These are phyloP conservation scores for Berberis thunbergii DNA, from an alignment of 164 flowering plant species.

Conservation along the genomic window DNA sequence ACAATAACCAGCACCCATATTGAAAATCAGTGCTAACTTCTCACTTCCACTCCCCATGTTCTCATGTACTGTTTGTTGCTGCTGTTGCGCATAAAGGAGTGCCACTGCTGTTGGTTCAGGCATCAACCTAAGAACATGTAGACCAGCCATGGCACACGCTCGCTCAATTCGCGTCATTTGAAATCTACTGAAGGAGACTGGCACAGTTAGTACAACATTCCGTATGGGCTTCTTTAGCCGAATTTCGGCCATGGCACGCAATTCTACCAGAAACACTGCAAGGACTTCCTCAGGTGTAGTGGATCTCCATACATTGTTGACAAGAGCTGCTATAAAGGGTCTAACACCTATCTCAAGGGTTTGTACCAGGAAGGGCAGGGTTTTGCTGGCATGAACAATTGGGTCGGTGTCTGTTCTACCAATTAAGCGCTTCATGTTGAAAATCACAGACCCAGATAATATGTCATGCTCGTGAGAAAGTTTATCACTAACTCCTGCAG, in stretches of 20 bases:
- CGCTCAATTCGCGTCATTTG: constrained; percentile 76
- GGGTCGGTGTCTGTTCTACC: constrained; percentile 90
- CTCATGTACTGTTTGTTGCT: constrained; percentile 49
- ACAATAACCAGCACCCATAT: constrained; percentile 85
- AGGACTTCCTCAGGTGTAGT: constrained; percentile 92
- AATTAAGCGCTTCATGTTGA: constrained; percentile 82
- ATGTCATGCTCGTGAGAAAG: constrained; percentile 55
- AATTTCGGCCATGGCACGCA: constrained; percentile 64
- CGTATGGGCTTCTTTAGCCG: constrained; percentile 49
- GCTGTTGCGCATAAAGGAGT: constrained; percentile 79
- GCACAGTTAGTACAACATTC: constrained; percentile 69
- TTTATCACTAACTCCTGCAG: constrained; percentile 57
- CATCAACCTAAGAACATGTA: constrained; percentile 77
- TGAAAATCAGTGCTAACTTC: constrained; percentile 71
- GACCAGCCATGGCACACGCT: constrained; percentile 97
- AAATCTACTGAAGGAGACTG: constrained; percentile 82
- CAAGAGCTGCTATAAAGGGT: constrained; percentile 83
- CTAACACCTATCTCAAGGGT: constrained; percentile 72
- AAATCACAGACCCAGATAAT: constrained; percentile 71
- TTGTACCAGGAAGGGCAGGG: constrained; percentile 79
- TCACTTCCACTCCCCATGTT: constrained; percentile 73
- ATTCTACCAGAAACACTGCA: constrained; percentile 69
- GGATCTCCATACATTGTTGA: constrained; percentile 78
- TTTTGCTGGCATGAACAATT: constrained; percentile 66
- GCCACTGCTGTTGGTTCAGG: constrained; percentile 96